Conservation (phyloP, 345 rosid species). For the Turritis glabra region DNA sequence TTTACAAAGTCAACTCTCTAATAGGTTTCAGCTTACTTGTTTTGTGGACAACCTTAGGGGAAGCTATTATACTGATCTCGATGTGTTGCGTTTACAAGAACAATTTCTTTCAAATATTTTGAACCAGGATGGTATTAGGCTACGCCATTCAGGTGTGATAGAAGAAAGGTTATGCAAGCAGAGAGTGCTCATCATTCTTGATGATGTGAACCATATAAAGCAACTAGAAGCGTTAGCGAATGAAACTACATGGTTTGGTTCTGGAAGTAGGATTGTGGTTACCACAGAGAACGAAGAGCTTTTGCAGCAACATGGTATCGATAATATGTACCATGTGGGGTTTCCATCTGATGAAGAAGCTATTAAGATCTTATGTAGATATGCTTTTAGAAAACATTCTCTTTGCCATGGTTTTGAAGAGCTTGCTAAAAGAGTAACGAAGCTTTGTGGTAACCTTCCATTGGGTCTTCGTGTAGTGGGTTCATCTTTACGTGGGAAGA, state of each 20-base stretch:
- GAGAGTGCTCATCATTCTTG: slow-evolving; percentile 46
- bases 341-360: slow-evolving; percentile 13
- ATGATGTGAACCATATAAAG: slow-evolving; percentile 47
- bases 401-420: background rate
- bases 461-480: slow-evolving; percentile 40
- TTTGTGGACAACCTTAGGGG: background rate
- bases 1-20: background rate
- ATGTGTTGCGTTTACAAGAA: background rate
- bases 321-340: background rate
- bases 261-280: slow-evolving; percentile 53
- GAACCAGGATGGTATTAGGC: slow-evolving; percentile 10
- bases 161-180: background rate
- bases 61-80: background rate
- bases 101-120: background rate
- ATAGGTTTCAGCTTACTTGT: background rate
- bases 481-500: slow-evolving; percentile 2
- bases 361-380: background rate
- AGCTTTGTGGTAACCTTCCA: slow-evolving; percentile 32
- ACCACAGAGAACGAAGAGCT: slow-evolving; percentile 51
- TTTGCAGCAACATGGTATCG: background rate
- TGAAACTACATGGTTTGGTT: slow-evolving; percentile 40
- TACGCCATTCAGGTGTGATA: background rate
- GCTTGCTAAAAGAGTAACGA: background rate
- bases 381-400: background rate
- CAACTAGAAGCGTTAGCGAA: slow-evolving; percentile 51